A percentile compares a stretch with the other conserved stretches of the same genome.
Conservation (phyloP, 2,329 filamentous ascomycete genomes). For the Epicoccum sorghinum region DNA sequence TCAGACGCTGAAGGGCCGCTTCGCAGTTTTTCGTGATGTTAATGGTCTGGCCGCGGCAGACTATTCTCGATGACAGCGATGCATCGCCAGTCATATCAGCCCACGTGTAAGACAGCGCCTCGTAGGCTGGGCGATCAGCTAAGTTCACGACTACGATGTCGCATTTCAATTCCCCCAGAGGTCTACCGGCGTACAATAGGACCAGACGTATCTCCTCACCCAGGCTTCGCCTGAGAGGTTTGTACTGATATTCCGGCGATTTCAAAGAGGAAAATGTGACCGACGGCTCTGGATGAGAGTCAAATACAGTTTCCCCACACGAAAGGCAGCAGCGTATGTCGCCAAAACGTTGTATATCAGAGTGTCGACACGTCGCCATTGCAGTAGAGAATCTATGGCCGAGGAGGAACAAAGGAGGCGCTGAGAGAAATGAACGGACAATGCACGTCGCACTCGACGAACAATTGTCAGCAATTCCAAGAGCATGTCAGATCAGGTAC, state of each 20-base stretch:
- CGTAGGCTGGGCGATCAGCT: slow-evolving; percentile 21
- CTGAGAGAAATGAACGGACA: no score
- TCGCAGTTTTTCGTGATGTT: slow-evolving; percentile 21
- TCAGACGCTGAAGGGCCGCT: slow-evolving; percentile 11
- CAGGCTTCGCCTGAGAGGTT: background rate
- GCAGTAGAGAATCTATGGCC: background rate
- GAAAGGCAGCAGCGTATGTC: slow-evolving; percentile 10
- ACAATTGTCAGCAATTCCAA: no score
- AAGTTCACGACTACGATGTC: slow-evolving; percentile 23
- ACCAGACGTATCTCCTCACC: slow-evolving; percentile 25
- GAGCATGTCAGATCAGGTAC: no score
- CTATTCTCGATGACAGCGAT: background rate
- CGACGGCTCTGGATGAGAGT: background rate
- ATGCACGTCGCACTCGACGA: no score
- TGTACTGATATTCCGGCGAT: background rate
- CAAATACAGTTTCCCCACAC: slow-evolving; percentile 6
- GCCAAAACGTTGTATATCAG: slow-evolving; percentile 8
- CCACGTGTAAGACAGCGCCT: slow-evolving; percentile 34
- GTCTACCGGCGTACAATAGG: slow-evolving; percentile 11
- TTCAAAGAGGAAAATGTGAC: background rate
- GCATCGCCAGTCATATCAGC: slow-evolving; percentile 7
- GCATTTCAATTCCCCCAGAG: slow-evolving; percentile 10
- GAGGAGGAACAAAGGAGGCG: background rate
- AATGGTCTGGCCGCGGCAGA: background rate
- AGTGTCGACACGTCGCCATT: slow-evolving; percentile 9